These are phyloP conservation scores for Aspergillus novofumigatus DNA, from an alignment of 2,329 filamentous ascomycete species.

Conservation along the genomic window DNA sequence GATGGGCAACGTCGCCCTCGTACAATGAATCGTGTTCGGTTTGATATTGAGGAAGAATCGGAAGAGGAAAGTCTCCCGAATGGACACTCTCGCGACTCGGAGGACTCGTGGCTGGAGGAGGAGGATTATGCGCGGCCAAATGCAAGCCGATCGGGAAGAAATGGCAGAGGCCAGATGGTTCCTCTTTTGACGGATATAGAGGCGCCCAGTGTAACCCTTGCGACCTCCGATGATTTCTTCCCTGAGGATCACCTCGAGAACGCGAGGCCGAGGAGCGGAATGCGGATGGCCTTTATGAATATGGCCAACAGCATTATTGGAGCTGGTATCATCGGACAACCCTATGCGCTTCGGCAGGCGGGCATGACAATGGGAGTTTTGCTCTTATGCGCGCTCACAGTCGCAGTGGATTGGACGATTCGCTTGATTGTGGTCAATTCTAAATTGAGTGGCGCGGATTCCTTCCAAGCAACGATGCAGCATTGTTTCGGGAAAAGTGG, in stretches of 20 bases:
- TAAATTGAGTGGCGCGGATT: conserved; percentile 89
- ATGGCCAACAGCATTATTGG: conserved; percentile 99
- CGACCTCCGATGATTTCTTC: conserved; percentile 54
- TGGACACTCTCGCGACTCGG: conserved; percentile 25
- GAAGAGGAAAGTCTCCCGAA: conserved; percentile 29
- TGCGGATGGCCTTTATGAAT: conserved; percentile 94
- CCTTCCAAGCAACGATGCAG: conserved; percentile 93
- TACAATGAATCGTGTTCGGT: conserved; percentile 70
- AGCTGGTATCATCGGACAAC: conserved; percentile 72
- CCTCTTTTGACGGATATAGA: conserved; percentile 80
- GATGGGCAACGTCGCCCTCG: conserved; percentile 44
- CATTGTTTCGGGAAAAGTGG: conserved; percentile 88
- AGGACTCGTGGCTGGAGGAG: conserved; percentile 50
- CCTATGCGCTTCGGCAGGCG: conserved; percentile 92
- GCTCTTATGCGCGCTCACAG: conserved; percentile 72
- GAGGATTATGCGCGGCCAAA: conserved; percentile 56
- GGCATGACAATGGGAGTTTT: conserved; percentile 76
- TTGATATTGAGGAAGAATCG: conserved; percentile 51
- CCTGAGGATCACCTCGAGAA: conserved; percentile 57
- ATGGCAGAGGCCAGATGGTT: conserved; percentile 48
- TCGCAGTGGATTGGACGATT: conserved; percentile 96
- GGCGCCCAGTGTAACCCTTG: conserved; percentile 72
- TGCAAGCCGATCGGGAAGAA: conserved; percentile 31
- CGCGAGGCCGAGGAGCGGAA: conserved; percentile 74
- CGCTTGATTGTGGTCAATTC: conserved; percentile 95